Evolutionary conservation across 2,329 filamentous ascomycete genomes (phyloP), one percentile per base, ranked within the genome.

Genomic region (Microcyclosporella mali): DNA sequence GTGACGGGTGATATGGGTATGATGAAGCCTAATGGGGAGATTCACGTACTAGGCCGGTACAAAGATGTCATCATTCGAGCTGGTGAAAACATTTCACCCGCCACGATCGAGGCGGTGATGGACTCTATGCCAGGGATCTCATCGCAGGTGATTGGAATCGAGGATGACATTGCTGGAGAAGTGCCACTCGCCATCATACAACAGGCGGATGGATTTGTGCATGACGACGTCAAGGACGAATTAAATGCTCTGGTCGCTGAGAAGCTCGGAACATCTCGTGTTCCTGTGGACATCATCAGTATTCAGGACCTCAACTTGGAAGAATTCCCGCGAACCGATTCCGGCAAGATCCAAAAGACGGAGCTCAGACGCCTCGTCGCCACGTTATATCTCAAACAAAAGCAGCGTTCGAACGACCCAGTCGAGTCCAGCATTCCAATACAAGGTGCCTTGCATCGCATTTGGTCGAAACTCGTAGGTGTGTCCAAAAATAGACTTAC

Each of bases 11-110:
- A 53, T 33, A 40, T 40, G 21, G 51, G 35, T 10, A 29, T 45
- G 10, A 51, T 53, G 46, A 27, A 41, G 3, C 12, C 3, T 3
- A 21, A 47, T 41, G 46, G 46, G 4, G n/a, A 29, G 4, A 30
- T 51, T 4, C 43, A 21, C 9, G 19, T 49, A 3, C 10, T 40
- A 6, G 48, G 51, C 6, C 19, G 51, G 33, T 53, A 49, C 40
- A 53, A 51, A 19, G 45, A 53, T n/a, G n/a, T 51, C 14, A 51
- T 53, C 43, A 53, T 51, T n/a, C 37, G 49, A 27, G 46, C 34
- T 19, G 51, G 48, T 8, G 44, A 47, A 31, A 49, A 49, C 19
- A 53, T 53, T 6, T 41, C 45, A 9, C 49, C 51, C 4, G 38
- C 37, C 14, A 34, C 49, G 4, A 43, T 52, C 25, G 51, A 52